Percentiles rank a stretch among this genome's conserved stretches.
Evolutionary conservation across 352 stramenopile genomes (phyloP).

Genomic region (Lagenidium giganteum): DNA sequence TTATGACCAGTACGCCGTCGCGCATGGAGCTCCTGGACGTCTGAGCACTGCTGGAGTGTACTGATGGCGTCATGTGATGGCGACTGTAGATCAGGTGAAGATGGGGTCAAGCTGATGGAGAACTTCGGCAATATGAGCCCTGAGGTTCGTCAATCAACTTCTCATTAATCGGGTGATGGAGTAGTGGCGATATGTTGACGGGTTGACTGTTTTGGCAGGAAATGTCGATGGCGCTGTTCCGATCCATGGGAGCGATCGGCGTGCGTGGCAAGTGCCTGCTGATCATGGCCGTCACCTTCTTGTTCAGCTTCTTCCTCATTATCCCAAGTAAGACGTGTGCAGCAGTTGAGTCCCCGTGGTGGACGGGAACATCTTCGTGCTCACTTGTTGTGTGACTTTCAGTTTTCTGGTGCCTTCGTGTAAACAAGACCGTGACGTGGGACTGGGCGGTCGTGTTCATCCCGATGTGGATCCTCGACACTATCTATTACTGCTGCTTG

Average conservation of each 20-base stretch:
- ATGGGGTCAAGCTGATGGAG: constrained; percentile 87
- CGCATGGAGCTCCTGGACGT: background rate
- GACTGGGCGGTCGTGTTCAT: constrained; percentile 79
- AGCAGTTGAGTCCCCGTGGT: constrained; percentile 12
- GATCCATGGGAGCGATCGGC: constrained; percentile 69
- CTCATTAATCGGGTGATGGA: too few species aligned
- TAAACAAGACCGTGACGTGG: constrained; percentile 70
- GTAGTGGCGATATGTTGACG: too few species aligned
- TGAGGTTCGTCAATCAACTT: constrained; percentile 19
- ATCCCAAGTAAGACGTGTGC: constrained; percentile 86
- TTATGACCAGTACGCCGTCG: constrained; percentile 59
- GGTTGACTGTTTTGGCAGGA: too few species aligned
- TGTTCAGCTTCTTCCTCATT: constrained; percentile 83
- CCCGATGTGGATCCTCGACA: constrained; percentile 73
- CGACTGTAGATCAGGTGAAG: constrained; percentile 61
- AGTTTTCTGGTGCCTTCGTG: constrained; percentile 84
- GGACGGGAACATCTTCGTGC: background rate
- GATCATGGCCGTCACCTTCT: constrained; percentile 62
- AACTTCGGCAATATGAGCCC: constrained; percentile 81
- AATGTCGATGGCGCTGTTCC: constrained; percentile 61
- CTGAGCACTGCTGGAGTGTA: background rate
- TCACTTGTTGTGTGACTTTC: constrained; percentile 6
- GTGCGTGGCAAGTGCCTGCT: constrained; percentile 60
- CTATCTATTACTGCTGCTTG: constrained; percentile 73
- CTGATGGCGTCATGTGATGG: background rate